phyloP scores from a whole-genome alignment of 768 basidiomycete genomes.

The Pholiota molesta region DNA sequence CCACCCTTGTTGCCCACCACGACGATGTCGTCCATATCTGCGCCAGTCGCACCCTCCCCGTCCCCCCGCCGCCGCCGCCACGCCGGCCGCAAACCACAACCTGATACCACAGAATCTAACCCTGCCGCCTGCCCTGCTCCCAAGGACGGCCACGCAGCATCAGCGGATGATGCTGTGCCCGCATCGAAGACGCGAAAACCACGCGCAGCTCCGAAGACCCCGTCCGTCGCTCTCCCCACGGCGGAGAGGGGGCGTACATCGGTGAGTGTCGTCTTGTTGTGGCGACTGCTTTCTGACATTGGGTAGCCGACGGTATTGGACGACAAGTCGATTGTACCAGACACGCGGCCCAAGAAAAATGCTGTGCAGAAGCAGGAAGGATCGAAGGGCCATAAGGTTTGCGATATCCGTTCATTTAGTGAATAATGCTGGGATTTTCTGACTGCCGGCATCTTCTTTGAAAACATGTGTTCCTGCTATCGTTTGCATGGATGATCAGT shows the following conservation, averaged over 20 bases:
- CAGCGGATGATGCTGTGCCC: neutral
- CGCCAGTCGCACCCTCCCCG: no score
- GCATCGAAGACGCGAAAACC: neutral
- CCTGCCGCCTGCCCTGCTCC: neutral
- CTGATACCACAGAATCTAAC: neutral
- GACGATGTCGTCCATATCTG: neutral
- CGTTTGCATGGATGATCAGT: no score
- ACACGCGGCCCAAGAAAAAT: constrained; percentile 19
- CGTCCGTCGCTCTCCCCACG: neutral
- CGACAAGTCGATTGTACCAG: constrained; percentile 21
- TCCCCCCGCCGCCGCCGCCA: no score
- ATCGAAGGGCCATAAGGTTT: no score
- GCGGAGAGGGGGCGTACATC: neutral
- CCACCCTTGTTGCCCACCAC: neutral
- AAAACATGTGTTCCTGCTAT: no score
- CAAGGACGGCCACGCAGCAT: neutral
- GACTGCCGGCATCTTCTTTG: neutral
- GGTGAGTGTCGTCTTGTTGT: neutral
- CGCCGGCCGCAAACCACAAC: neutral
- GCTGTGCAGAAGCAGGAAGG: constrained; percentile 2
- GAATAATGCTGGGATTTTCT: neutral
- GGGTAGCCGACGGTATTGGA: constrained; percentile 15
- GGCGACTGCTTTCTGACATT: neutral
- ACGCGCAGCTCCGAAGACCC: neutral
- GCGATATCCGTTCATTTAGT: no score